phyloP scores from a whole-genome alignment of 352 stramenopile species.

The Phytophthora idaei region DNA sequence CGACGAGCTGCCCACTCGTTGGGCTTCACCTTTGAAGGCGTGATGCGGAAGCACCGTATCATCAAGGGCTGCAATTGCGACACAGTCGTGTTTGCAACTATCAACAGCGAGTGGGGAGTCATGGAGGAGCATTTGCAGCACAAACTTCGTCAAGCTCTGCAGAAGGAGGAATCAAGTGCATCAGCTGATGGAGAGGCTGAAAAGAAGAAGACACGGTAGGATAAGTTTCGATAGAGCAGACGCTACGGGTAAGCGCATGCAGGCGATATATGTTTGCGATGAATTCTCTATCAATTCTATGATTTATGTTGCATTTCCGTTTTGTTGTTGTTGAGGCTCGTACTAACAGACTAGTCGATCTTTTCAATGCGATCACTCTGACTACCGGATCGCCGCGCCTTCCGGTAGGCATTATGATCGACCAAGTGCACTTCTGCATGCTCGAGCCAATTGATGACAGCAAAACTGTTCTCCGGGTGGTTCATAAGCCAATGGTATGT shows the following conservation, averaged over 20 bases:
- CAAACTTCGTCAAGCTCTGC: constrained; percentile 36
- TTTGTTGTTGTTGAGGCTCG: not conserved
- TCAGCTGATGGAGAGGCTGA: constrained; percentile 9
- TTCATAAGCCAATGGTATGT: constrained; percentile 85
- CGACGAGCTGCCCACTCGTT: constrained; percentile 77
- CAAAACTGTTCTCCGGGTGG: constrained; percentile 64
- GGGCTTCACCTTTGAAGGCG: constrained; percentile 88
- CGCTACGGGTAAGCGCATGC: too few species aligned
- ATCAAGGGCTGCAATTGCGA: constrained; percentile 87
- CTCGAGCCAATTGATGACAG: constrained; percentile 82
- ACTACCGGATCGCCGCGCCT: constrained; percentile 67
- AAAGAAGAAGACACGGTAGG: constrained; percentile 51
- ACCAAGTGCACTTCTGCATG: constrained; percentile 83
- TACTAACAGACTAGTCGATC: constrained; percentile 18
- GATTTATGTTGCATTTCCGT: not conserved
- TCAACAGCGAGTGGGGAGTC: constrained; percentile 88
- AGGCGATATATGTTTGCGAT: constrained; percentile 4
- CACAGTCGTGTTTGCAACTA: constrained; percentile 81
- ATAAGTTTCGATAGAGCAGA: not conserved
- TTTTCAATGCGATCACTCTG: constrained; percentile 32
- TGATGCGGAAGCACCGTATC: constrained; percentile 88
- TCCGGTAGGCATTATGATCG: constrained; percentile 79
- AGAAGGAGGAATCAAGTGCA: constrained; percentile 23
- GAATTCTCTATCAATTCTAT: constrained; percentile 35
- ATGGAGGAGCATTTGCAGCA: constrained; percentile 71